A percentile compares a stretch with the other conserved stretches of the same genome.
phyloP scores from a whole-genome alignment of 2,329 filamentous ascomycete genomes.

The Trichophyton verrucosum region DNA sequence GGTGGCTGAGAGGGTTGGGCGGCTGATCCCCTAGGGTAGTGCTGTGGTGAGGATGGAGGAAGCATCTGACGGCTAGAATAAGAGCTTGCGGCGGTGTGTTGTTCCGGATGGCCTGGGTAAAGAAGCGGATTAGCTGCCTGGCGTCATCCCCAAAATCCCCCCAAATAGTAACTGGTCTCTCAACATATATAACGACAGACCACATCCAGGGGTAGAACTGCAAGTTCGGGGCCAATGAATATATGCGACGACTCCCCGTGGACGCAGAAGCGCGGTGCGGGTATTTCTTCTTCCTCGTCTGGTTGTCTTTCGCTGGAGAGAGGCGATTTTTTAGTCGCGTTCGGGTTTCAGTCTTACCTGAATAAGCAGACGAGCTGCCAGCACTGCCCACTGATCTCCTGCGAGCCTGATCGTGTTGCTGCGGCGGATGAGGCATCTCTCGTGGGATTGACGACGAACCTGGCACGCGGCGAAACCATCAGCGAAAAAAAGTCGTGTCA shows the following conservation, averaged over 20 bases:
- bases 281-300: not conserved
- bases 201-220: not conserved
- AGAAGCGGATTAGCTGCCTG: not conserved
- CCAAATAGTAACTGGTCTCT: too few relatives aligned
- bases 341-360: constrained; percentile 22
- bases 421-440: constrained; percentile 27
- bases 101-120: constrained; percentile 12
- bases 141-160: too few relatives aligned
- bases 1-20: constrained; percentile 29
- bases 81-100: constrained; percentile 17
- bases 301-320: not conserved
- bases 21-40: constrained; percentile 31
- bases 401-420: constrained; percentile 23
- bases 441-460: constrained; percentile 11
- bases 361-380: constrained; percentile 25
- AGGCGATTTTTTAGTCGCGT: constrained; percentile 2
- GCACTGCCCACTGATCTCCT: constrained; percentile 27
- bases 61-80: constrained; percentile 37
- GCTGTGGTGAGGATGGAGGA: constrained; percentile 40
- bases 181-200: not conserved
- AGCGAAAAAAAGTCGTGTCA: not conserved
- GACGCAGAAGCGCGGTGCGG: not conserved
- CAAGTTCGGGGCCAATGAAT: not conserved
- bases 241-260: not conserved
- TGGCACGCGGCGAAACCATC: constrained; percentile 3